Evolutionary conservation across 176 grass and related monocot genomes (phyloP).

Genomic region (Triticum aestivum): DNA sequence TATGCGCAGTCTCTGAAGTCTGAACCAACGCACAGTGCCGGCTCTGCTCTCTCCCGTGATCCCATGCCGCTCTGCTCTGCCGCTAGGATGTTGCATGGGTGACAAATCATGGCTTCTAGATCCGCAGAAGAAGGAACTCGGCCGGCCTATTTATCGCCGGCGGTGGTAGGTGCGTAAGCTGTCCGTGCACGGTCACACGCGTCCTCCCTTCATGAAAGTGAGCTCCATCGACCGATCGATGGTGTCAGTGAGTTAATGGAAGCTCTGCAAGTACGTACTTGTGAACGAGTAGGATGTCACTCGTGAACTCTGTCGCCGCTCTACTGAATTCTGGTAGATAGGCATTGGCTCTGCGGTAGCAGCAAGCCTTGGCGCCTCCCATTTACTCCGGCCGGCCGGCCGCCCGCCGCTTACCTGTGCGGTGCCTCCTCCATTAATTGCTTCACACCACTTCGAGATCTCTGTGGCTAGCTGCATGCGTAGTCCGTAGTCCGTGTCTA

Average conservation of each 20-base stretch:
- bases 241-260: neutral
- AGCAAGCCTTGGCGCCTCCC: neutral
- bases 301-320: neutral
- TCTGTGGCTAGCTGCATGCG: neutral
- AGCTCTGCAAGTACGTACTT: neutral
- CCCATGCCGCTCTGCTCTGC: neutral
- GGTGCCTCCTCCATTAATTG: neutral
- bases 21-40: neutral
- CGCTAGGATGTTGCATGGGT: neutral
- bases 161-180: neutral
- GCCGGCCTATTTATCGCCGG: neutral
- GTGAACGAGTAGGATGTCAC: neutral
- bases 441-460: neutral
- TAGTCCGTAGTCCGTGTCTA: no score
- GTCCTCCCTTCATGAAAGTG: neutral
- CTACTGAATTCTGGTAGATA: neutral
- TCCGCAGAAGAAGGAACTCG: neutral
- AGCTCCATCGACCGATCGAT: neutral
- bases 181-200: neutral
- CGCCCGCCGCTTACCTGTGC: neutral
- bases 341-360: slow-evolving; percentile 3
- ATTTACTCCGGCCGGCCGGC: neutral
- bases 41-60: neutral
- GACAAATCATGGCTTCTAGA: neutral
- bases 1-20: neutral